Percentiles rank a stretch among this genome's conserved stretches.
Conservation (phyloP, 768 basidiomycete species). For the Mrakia gelida region DNA sequence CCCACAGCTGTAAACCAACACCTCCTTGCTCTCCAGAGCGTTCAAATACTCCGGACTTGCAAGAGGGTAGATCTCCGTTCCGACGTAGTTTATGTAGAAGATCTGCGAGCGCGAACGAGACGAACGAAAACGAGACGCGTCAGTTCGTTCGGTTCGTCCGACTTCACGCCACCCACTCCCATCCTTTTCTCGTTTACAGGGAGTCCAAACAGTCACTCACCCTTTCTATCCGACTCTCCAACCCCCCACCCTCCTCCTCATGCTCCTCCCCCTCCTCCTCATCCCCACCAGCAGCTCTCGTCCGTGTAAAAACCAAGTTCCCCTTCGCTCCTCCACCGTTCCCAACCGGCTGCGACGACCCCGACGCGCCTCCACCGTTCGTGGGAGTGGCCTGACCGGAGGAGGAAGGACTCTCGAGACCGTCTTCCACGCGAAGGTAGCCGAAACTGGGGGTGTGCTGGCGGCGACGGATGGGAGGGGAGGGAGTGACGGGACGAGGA, state of each 20-base stretch:
- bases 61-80: conserved; percentile 78
- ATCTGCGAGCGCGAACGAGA: conserved; percentile 51
- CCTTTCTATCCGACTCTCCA: conserved; percentile 20
- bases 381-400: not conserved
- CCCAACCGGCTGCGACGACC: not conserved
- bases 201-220: not conserved
- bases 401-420: conserved; percentile 41
- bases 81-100: conserved; percentile 85
- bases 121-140: not conserved
- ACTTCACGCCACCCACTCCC: not conserved
- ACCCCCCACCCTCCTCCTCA: not conserved
- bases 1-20: conserved; percentile 86
- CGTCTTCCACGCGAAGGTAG: conserved; percentile 45
- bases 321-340: not conserved
- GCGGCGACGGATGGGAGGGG: conserved; percentile 20
- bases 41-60: conserved; percentile 77
- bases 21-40: conserved; percentile 57
- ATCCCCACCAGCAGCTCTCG: conserved; percentile 39
- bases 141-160: not conserved
- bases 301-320: conserved; percentile 24
- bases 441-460: conserved; percentile 29
- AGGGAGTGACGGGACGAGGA: conserved; percentile 13
- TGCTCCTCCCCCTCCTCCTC: conserved; percentile 36
- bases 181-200: not conserved
- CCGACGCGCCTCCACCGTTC: too few relatives aligned